phyloP scores from a whole-genome alignment of 345 rosid species.

The Mallotus nudiflorus region DNA sequence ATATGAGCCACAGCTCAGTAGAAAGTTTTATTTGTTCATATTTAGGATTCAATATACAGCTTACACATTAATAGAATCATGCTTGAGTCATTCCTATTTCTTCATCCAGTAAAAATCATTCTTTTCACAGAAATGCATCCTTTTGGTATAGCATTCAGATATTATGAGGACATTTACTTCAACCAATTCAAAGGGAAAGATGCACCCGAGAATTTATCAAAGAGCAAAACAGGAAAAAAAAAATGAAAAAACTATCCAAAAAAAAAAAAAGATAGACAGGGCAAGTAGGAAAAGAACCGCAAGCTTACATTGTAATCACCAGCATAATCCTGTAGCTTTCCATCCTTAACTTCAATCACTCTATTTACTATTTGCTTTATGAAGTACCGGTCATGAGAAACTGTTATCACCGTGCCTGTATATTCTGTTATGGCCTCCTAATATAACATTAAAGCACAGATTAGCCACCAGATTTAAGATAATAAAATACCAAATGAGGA shows the following conservation, averaged over 20 bases:
- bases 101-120: no score
- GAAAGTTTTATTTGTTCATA: no score
- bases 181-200: neutral
- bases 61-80: no score
- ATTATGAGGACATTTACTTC: neutral
- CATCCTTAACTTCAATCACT: slow-evolving; percentile 76
- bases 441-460: slow-evolving; percentile 12
- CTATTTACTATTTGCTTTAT: slow-evolving; percentile 94
- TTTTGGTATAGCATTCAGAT: neutral
- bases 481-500: neutral
- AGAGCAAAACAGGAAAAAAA: neutral
- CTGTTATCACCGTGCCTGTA: slow-evolving; percentile 76
- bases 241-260: neutral
- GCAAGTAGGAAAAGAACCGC: neutral
- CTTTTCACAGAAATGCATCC: no score
- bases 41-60: no score
- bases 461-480: neutral
- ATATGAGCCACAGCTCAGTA: no score
- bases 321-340: slow-evolving; percentile 68
- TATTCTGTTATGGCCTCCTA: slow-evolving; percentile 95
- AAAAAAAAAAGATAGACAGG: neutral
- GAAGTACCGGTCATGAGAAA: slow-evolving; percentile 91
- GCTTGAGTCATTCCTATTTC: no score
- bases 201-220: neutral
- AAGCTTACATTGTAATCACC: slow-evolving; percentile 81